phyloP scores from a whole-genome alignment of 345 rosid species.

The Murraya koenigii region DNA sequence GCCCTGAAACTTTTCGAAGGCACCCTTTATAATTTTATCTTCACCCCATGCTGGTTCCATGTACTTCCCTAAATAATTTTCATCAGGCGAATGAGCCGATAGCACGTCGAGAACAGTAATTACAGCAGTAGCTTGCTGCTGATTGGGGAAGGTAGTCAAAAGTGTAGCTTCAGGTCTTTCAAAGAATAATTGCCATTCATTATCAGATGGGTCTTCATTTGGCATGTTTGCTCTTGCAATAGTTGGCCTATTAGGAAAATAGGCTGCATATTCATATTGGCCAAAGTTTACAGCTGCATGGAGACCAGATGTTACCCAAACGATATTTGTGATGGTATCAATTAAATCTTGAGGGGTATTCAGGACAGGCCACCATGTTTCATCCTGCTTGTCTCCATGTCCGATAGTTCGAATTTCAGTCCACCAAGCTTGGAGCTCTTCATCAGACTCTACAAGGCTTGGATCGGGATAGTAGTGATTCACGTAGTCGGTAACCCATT shows the following conservation, averaged over 20 bases:
- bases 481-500: constrained; percentile 40
- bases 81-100: constrained; percentile 52
- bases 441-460: constrained; percentile 21
- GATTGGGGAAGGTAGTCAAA: too few relatives aligned
- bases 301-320: constrained; percentile 42
- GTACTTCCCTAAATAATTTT: constrained; percentile 43
- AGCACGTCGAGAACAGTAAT: too few relatives aligned
- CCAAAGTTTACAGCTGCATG: constrained; percentile 50
- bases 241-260: constrained; percentile 43
- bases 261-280: constrained; percentile 33
- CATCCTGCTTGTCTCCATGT: background rate
- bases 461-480: constrained; percentile 16
- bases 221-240: constrained; percentile 45
- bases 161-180: constrained; percentile 39
- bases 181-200: constrained; percentile 30
- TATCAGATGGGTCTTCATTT: constrained; percentile 28
- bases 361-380: constrained; percentile 51
- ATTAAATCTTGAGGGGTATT: constrained; percentile 8
- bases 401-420: constrained; percentile 8
- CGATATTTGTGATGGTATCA: constrained; percentile 21
- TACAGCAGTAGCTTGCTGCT: too few relatives aligned
- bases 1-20: constrained; percentile 36
- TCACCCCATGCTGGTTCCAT: constrained; percentile 34
- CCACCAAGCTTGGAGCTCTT: constrained; percentile 68
- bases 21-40: constrained; percentile 28